Conservation (phyloP, 2,329 filamentous ascomycete species). For the Lecanosticta acicola region DNA sequence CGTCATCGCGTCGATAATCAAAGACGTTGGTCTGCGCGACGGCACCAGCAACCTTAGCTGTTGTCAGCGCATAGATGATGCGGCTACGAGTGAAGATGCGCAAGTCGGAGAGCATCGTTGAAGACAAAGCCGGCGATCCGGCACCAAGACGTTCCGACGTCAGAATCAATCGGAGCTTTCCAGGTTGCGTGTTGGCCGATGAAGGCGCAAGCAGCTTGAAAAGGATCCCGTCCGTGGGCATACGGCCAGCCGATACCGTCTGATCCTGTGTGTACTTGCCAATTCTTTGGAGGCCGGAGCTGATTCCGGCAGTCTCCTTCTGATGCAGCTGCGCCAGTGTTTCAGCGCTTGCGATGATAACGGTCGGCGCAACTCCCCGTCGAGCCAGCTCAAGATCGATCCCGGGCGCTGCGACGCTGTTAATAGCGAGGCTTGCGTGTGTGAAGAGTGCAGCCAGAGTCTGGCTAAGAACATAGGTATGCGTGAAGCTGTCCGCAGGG, state of each 20-base stretch:
- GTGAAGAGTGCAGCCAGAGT: slow-evolving; percentile 78
- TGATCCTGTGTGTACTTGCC: slow-evolving; percentile 68
- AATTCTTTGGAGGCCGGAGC: slow-evolving; percentile 58
- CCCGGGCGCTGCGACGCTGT: slow-evolving; percentile 71
- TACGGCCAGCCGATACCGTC: slow-evolving; percentile 64
- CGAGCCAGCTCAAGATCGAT: slow-evolving; percentile 69
- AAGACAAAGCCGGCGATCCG: slow-evolving; percentile 58
- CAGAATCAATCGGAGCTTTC: slow-evolving; percentile 75
- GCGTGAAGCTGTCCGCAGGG: slow-evolving; percentile 72
- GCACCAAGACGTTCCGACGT: slow-evolving; percentile 67
- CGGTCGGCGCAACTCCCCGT: slow-evolving; percentile 69
- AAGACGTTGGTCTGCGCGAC: slow-evolving; percentile 82
- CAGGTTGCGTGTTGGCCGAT: slow-evolving; percentile 55
- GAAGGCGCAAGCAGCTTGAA: slow-evolving; percentile 55
- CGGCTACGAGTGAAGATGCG: slow-evolving; percentile 74
- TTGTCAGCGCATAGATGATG: slow-evolving; percentile 78
- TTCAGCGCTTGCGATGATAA: slow-evolving; percentile 71
- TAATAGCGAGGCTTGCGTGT: slow-evolving; percentile 80
- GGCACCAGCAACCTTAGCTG: slow-evolving; percentile 77
- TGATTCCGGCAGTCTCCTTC: slow-evolving; percentile 47
- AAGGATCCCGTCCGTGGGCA: slow-evolving; percentile 62
- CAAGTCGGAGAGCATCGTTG: slow-evolving; percentile 69
- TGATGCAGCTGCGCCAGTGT: slow-evolving; percentile 67
- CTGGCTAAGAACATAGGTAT: slow-evolving; percentile 71
- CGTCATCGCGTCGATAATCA: slow-evolving; percentile 64